Evolutionary conservation across 1,139 yeast genomes (phyloP).

Genomic region (Blastobotrys indianensis): DNA sequence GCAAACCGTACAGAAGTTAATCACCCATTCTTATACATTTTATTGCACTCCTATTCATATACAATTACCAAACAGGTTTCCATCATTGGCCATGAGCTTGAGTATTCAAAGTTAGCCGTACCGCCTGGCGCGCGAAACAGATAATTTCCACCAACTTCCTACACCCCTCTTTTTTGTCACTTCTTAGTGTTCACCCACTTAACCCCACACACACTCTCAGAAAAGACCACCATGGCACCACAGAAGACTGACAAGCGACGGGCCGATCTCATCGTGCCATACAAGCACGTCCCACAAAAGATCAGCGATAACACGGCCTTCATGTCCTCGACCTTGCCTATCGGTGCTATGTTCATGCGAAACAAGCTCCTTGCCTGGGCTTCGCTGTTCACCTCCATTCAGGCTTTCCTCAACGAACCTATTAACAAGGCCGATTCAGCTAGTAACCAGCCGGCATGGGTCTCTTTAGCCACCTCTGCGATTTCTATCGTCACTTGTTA

Average conservation of each 20-base stretch:
- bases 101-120: too few relatives aligned
- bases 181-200: not conserved
- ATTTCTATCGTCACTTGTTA: slow-evolving; percentile 33
- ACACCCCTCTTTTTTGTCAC: not conserved
- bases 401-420: slow-evolving; percentile 49
- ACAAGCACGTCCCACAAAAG: slow-evolving; percentile 9
- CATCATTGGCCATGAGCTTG: too few relatives aligned
- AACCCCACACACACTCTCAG: not conserved
- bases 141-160: not conserved
- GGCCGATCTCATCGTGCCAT: slow-evolving; percentile 29
- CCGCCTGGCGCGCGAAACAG: too few relatives aligned
- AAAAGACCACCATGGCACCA: slow-evolving; percentile 6
- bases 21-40: too few relatives aligned
- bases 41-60: too few relatives aligned
- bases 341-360: slow-evolving; percentile 58
- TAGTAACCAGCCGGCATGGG: slow-evolving; percentile 31
- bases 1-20: too few relatives aligned
- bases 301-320: slow-evolving; percentile 26
- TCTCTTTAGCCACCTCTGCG: slow-evolving; percentile 28
- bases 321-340: slow-evolving; percentile 52
- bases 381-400: slow-evolving; percentile 47
- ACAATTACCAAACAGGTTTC: too few relatives aligned
- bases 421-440: slow-evolving; percentile 26
- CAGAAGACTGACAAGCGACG: slow-evolving; percentile 26
- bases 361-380: slow-evolving; percentile 51